Conservation (phyloP, 2,329 filamentous ascomycete genomes). For the Trichoderma cornu-damae region DNA sequence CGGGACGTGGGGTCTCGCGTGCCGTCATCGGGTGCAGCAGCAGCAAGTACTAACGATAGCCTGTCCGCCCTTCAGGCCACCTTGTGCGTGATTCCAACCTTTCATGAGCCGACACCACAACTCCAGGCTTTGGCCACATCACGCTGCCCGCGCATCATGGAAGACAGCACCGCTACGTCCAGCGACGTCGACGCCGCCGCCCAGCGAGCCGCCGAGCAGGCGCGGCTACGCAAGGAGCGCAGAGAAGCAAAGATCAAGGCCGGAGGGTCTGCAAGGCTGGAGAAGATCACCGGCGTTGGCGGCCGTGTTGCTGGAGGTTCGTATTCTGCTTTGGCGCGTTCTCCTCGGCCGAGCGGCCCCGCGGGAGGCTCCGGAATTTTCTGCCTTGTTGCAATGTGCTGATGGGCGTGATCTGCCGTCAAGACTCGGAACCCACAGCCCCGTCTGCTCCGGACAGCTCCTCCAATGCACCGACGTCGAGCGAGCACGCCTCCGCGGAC, state of each 20-base stretch:
- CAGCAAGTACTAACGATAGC: too few species aligned
- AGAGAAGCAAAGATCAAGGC: slow-evolving; percentile 73
- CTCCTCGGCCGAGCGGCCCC: background rate
- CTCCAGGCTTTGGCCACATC: background rate
- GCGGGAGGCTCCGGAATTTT: background rate
- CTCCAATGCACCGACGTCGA: slow-evolving; percentile 20
- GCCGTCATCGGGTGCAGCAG: slow-evolving; percentile 3
- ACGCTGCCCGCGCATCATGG: slow-evolving; percentile 31
- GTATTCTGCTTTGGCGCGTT: background rate
- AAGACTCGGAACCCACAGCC: slow-evolving; percentile 18
- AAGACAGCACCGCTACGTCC: slow-evolving; percentile 34
- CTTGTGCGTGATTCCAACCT: background rate
- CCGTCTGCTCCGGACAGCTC: slow-evolving; percentile 28
- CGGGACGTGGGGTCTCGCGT: slow-evolving; percentile 1
- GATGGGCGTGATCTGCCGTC: background rate
- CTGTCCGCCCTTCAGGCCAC: background rate
- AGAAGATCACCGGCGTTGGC: slow-evolving; percentile 69
- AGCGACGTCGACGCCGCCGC: slow-evolving; percentile 43
- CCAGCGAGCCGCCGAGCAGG: slow-evolving; percentile 56
- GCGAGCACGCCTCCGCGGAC: slow-evolving; percentile 46
- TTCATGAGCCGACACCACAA: background rate
- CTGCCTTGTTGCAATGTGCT: background rate
- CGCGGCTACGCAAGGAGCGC: slow-evolving; percentile 70
- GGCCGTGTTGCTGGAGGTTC: slow-evolving; percentile 35
- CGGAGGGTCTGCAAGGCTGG: slow-evolving; percentile 63